Evolutionary conservation across 176 grass and related monocot species (phyloP), one percentile per base, ranked within the genome.

Genomic region (Alopecurus myosuroides): DNA sequence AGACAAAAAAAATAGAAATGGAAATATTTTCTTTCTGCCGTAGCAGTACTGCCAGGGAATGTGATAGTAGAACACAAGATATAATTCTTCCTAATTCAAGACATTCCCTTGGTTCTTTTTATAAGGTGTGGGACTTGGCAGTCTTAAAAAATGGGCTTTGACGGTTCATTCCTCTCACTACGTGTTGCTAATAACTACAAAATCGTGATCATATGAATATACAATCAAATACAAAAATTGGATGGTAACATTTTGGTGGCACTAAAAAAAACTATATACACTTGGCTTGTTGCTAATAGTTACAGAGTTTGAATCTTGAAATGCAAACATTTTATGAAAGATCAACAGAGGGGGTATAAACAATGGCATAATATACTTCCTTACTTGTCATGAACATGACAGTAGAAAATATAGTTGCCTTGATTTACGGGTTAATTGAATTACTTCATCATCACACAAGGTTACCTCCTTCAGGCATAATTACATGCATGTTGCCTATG

Each of bases 51-150:
- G 61, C 34, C 68, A 74, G 2, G 22, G 17, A 44, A 89, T 74
- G 76, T 44, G 53, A 79, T 79, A 58, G 52, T 68, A 48, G 22
- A 86, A 70, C 40, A 81, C 71, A 70, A 68, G 34, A 76, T 65
- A 26, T 51, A 28, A 63, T 65, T 60, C 57, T 87, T 55, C 33
- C 30, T 42, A 84, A 28, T 79, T 73, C 6, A 4, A 80, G 45
- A 37, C 37, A 22, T 44, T 15, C 42, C 69, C 42, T 74, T 25
- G 20, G 70, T 45, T 74, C 28, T 74, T 41, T 72, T 74, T 49
- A 31, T 74, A 29, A 74, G 70, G 15, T 74, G 15, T 73, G 7
- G 14, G 41, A 44, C 25, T 45, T 73, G 41, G 23, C 41, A 44
- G 12, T 18, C 41, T 26, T 65, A 2, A 65, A 34, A 63, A 65